phyloP scores from a whole-genome alignment of 257 asterid genomes.

The Lithospermum erythrorhizon region DNA sequence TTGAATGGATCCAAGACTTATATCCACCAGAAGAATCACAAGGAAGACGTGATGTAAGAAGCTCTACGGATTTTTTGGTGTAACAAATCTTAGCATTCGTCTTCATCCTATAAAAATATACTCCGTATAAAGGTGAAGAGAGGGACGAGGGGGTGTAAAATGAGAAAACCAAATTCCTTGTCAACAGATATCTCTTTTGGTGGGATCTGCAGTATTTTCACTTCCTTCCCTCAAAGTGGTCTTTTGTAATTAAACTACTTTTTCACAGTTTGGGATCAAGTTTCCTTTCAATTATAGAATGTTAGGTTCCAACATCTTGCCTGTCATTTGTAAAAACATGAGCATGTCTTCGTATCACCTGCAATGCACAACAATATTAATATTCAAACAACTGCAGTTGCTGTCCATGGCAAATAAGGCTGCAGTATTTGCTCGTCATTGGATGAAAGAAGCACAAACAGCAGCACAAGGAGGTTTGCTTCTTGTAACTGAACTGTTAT shows the following conservation, averaged over 20 bases:
- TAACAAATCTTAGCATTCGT: not conserved
- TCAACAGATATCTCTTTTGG: not conserved
- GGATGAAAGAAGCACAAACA: conserved; percentile 73
- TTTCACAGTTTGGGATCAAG: not conserved
- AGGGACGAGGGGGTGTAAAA: not conserved
- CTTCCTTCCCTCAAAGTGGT: not conserved
- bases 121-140: too few species aligned
- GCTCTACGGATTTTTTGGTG: conserved; percentile 10
- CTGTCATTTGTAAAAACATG: too few species aligned
- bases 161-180: not conserved
- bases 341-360: too few species aligned
- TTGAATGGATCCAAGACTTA: conserved; percentile 76
- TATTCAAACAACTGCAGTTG: conserved; percentile 36
- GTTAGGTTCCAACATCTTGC: not conserved
- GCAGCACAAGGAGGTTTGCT: conserved; percentile 70
- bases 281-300: not conserved
- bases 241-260: not conserved
- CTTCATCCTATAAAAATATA: not conserved
- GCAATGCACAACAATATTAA: conserved; percentile 3
- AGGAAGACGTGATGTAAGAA: conserved; percentile 74
- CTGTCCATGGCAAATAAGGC: conserved; percentile 58
- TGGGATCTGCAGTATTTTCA: not conserved
- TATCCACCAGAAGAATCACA: conserved; percentile 50
- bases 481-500: not conserved
- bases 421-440: conserved; percentile 55